Evolutionary conservation across 805 yeast genomes (phyloP).

Genomic region (Starmerella vaccinii): DNA sequence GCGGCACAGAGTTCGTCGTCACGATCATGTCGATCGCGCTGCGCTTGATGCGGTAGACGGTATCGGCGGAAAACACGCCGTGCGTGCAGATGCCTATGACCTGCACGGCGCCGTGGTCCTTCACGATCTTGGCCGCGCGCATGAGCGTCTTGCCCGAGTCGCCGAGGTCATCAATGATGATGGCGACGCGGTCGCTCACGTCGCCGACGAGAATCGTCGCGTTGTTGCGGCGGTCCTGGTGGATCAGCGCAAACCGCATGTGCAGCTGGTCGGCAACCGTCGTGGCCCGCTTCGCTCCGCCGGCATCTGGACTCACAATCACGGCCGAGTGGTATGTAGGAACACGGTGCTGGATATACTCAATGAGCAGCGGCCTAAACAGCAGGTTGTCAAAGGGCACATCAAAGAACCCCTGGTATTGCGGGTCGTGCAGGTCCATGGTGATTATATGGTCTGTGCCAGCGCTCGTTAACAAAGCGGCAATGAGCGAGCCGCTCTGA

Average conservation of each 20-base stretch:
- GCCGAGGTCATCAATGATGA: constrained; percentile 84
- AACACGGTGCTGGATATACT: constrained; percentile 65
- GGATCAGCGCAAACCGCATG: constrained; percentile 85
- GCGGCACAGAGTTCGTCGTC: constrained; percentile 89
- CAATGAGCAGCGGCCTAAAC: constrained; percentile 76
- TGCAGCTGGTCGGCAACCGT: constrained; percentile 84
- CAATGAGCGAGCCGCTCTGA: constrained; percentile 86
- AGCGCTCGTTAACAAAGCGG: constrained; percentile 75
- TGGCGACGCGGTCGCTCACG: constrained; percentile 74
- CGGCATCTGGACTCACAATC: constrained; percentile 95
- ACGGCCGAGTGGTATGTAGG: constrained; percentile 78
- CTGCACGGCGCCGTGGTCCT: constrained; percentile 82
- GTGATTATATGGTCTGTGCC: constrained; percentile 96
- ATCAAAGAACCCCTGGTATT: constrained; percentile 94
- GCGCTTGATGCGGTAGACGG: constrained; percentile 55
- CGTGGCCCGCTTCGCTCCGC: constrained; percentile 97
- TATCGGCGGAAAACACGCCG: constrained; percentile 88
- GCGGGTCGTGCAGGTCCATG: constrained; percentile 97
- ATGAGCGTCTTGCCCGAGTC: constrained; percentile 90
- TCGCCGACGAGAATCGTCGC: constrained; percentile 96
- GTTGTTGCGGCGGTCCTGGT: constrained; percentile 56
- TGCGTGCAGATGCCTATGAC: constrained; percentile 87
- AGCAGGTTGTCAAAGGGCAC: constrained; percentile 92
- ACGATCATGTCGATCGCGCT: constrained; percentile 73
- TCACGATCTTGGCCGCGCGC: constrained; percentile 81